Base-by-base conservation (phyloP, 2,329 filamentous ascomycete species). In the Pestalotiopsis sp. region DNA sequence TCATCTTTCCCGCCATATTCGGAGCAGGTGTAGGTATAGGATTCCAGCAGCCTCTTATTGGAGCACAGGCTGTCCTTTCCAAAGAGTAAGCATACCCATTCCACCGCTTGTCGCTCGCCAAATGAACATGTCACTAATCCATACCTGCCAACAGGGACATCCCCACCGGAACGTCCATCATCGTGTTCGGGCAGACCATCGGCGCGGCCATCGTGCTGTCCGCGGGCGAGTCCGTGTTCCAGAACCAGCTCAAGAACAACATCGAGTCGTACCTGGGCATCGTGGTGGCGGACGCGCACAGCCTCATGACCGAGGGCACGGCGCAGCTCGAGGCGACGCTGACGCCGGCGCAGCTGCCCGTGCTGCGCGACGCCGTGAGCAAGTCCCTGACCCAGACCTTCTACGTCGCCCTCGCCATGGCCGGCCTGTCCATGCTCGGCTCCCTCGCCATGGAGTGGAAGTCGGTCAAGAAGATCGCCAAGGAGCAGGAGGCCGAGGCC, bases 1-100 rank as follows among this genome's bases (percentile, higher is more conserved):
- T 80, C 65, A 79, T 81, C 5, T 83, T 80, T 69, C 81, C 83
- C 70, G 71, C 85, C 13, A 22, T 84, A 1, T 78, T 79, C 64
- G 83, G 83, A 39, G 68, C 79, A 14, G 83, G 82, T 5, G 73
- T 80, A 64, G 82, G 81, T 14, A 68, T 75, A 4, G 72, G 74
- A 9, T 77, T 82, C 66, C 82, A 84, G 48, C 63, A 65, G 52
- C 44, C 63, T 0, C 44, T 65, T 0, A 57, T 57, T 10, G 63
- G 44, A 30, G 63, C 30, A 0, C 63, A 65, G 26, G 52, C 63
- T 6, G 52, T 65, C n/a, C 24, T 64, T 3, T n/a, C 61, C 11
- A 64, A 55, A 26, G 44, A 64, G 58, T 61, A 39, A 61, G 58
- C 30, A 40, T 1, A 40, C 17, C 9, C 17, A 6, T 17, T 20